Evolutionary conservation across 352 stramenopile species (phyloP).

Genomic region (Phytopythium sindhum): DNA sequence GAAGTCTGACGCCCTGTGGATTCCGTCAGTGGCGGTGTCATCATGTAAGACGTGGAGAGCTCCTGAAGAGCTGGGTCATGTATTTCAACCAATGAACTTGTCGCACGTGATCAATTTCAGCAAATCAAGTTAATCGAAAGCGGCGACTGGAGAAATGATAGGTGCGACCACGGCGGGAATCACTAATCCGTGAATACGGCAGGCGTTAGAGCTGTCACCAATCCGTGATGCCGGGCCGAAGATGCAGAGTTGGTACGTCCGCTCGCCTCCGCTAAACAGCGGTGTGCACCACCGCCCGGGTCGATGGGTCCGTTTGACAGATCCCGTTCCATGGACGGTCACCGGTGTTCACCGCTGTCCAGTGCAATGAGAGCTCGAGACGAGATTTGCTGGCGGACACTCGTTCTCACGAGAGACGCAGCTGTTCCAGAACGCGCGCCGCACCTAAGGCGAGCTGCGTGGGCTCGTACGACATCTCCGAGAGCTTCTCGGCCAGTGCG

Average conservation of each 20-base stretch:
- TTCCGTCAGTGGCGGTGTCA: too few species aligned
- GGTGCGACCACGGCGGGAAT: not conserved
- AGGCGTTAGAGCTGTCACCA: not conserved
- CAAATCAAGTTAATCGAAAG: not conserved
- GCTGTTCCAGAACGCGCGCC: slow-evolving; percentile 32
- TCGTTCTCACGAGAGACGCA: slow-evolving; percentile 17
- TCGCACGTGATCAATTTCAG: not conserved
- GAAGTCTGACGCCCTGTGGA: too few species aligned
- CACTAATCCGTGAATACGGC: slow-evolving; percentile 5
- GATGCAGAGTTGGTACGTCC: too few species aligned
- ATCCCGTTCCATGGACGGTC: not conserved
- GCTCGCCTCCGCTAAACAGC: too few species aligned
- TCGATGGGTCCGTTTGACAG: not conserved
- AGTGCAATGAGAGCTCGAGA: not conserved
- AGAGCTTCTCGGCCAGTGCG: slow-evolving; percentile 30
- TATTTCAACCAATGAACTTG: not conserved
- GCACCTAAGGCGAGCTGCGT: slow-evolving; percentile 31
- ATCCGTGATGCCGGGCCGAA: slow-evolving; percentile 2
- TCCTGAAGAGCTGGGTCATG: too few species aligned
- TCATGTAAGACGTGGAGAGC: too few species aligned
- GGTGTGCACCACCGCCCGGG: too few species aligned
- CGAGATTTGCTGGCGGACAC: not conserved
- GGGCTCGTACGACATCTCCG: slow-evolving; percentile 17
- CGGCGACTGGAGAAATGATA: slow-evolving; percentile 4
- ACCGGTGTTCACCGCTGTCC: not conserved